phyloP scores from a whole-genome alignment of 2,329 filamentous ascomycete genomes.

The Cercospora sojina region DNA sequence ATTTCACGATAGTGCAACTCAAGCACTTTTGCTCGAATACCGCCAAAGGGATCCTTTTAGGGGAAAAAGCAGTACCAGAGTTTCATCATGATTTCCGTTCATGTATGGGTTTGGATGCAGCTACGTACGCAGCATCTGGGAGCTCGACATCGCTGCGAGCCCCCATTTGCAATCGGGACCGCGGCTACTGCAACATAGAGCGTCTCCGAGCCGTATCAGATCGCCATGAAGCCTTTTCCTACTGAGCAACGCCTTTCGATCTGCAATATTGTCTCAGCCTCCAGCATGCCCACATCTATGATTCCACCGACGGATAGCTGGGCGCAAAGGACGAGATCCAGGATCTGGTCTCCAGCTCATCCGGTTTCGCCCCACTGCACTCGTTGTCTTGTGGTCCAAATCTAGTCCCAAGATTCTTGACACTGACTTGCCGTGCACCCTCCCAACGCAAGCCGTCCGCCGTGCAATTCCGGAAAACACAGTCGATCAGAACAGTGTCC shows the following conservation, averaged over 20 bases:
- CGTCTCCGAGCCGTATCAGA: background rate
- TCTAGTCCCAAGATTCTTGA: background rate
- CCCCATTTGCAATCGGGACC: background rate
- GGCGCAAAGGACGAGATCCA: background rate
- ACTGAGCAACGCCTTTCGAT: background rate
- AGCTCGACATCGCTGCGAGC: background rate
- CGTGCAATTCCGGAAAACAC: background rate
- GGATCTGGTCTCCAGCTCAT: background rate
- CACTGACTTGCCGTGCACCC: background rate
- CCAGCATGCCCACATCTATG: background rate
- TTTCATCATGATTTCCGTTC: background rate
- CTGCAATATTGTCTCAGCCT: background rate
- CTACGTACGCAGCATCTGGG: background rate
- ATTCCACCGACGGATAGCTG: no score
- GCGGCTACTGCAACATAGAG: background rate
- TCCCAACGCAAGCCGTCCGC: background rate
- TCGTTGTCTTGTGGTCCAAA: background rate
- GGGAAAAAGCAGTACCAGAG: background rate
- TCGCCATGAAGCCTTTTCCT: background rate
- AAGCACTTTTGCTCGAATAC: background rate
- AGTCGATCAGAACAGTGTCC: background rate
- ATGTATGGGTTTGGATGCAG: background rate
- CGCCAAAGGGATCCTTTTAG: background rate
- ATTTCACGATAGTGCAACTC: background rate
- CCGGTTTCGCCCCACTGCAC: background rate